These are phyloP conservation scores for Eimeria brunetti DNA, from an alignment of 169 alveolate genomes.

Conservation along the genomic window DNA sequence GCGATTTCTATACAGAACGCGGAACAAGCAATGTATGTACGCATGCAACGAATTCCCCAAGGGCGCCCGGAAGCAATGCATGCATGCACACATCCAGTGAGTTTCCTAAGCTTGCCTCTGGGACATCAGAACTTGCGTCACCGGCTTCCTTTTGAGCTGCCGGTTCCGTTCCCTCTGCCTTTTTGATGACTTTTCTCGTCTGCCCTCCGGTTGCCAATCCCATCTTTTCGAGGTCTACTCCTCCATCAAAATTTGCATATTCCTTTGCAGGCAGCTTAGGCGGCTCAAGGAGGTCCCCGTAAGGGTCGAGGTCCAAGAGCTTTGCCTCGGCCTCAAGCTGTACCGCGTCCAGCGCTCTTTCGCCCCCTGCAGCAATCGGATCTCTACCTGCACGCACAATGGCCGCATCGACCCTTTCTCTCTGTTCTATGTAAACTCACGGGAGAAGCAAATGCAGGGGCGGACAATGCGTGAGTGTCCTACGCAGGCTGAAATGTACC, in stretches of 20 bases:
- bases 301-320: conserved; percentile 21
- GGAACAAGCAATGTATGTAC: neutral
- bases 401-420: neutral
- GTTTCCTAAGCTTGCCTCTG: conserved; percentile 47
- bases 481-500: neutral
- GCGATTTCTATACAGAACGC: neutral
- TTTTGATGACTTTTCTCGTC: conserved; percentile 15
- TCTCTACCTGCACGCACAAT: conserved; percentile 21
- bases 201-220: conserved; percentile 66
- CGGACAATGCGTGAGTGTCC: neutral
- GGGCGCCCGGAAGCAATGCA: neutral
- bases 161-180: conserved; percentile 15
- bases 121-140: neutral
- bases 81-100: neutral
- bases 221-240: conserved; percentile 72
- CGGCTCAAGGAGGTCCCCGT: conserved; percentile 58
- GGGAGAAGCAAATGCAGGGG: neutral
- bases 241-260: conserved; percentile 56
- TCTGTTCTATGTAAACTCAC: neutral
- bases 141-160: conserved; percentile 1
- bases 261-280: conserved; percentile 45
- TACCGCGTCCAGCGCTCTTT: conserved; percentile 9
- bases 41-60: neutral
- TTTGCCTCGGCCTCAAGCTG: conserved; percentile 37
- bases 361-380: conserved; percentile 26